Conservation (phyloP, 805 yeast genomes). For the Jamesozyma gamospora region DNA sequence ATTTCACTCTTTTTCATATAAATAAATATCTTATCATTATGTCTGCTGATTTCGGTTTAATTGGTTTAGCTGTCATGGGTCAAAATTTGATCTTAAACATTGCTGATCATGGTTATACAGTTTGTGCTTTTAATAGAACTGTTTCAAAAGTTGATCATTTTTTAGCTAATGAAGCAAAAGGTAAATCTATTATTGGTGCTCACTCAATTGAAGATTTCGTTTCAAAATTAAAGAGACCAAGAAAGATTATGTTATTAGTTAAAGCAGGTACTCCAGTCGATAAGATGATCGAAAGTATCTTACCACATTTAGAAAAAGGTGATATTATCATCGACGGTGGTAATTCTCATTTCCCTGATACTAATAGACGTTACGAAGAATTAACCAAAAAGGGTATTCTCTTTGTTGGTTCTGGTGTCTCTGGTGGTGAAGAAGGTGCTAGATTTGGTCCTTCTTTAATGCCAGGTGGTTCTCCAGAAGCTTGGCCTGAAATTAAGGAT, state of each 20-base stretch:
- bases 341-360: slow-evolving; percentile 98
- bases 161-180: slow-evolving; percentile 92
- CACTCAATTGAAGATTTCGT: slow-evolving; percentile 81
- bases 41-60: slow-evolving; percentile 84
- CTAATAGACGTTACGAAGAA: slow-evolving; percentile 92
- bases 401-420: slow-evolving; percentile 98
- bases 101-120: slow-evolving; percentile 98
- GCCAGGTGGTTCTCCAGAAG: slow-evolving; percentile 98
- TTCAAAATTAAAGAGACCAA: slow-evolving; percentile 88
- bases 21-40: no score
- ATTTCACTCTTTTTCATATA: neutral
- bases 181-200: slow-evolving; percentile 92
- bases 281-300: slow-evolving; percentile 73
- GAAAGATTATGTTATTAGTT: slow-evolving; percentile 87
- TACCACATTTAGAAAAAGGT: slow-evolving; percentile 88
- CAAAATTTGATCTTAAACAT: slow-evolving; percentile 94
- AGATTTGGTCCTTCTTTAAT: slow-evolving; percentile 97
- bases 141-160: slow-evolving; percentile 91
- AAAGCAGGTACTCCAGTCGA: slow-evolving; percentile 97
- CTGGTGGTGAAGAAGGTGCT: slow-evolving; percentile 99
- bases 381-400: slow-evolving; percentile 76
- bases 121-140: slow-evolving; percentile 97
- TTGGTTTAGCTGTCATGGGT: slow-evolving; percentile 99
- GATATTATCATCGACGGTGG: slow-evolving; percentile 99
- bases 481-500: slow-evolving; percentile 97